Conservation (phyloP, 2,329 filamentous ascomycete species). For the Fusarium albosuccineum region DNA sequence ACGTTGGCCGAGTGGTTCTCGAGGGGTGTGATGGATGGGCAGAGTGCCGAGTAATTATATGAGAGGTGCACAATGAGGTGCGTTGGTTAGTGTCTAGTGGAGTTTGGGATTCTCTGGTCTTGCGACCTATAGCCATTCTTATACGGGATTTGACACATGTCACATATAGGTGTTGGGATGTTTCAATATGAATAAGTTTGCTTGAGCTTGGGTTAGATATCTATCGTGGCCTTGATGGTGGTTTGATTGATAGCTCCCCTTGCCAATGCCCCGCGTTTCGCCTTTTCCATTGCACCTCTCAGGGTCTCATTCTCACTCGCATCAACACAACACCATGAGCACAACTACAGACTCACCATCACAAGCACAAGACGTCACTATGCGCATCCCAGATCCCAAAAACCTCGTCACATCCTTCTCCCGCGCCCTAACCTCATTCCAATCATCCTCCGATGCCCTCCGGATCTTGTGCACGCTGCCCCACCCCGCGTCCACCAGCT, state of each 20-base stretch:
- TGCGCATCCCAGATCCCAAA: conserved; percentile 42
- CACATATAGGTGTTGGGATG: conserved; percentile 20
- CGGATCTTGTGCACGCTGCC: conserved; percentile 60
- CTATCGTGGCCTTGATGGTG: not conserved
- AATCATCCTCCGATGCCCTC: conserved; percentile 58
- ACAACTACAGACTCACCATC: conserved; percentile 3
- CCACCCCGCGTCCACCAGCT: conserved; percentile 17
- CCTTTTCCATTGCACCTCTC: not conserved
- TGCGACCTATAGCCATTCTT: conserved; percentile 9
- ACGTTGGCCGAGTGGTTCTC: conserved; percentile 96
- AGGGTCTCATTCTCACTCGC: not conserved
- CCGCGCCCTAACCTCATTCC: conserved; percentile 60
- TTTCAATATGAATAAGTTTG: conserved; percentile 20
- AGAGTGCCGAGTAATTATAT: conserved; percentile 48
- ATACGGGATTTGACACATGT: conserved; percentile 5
- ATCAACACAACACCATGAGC: conserved; percentile 19
- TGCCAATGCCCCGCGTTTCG: conserved; percentile 29
- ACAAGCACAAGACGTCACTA: conserved; percentile 10
- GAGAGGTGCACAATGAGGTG: not conserved
- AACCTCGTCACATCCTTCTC: conserved; percentile 58
- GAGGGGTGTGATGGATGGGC: conserved; percentile 82
- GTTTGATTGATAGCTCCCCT: conserved; percentile 8
- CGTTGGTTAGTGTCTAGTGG: conserved; percentile 36
- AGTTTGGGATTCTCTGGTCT: conserved; percentile 29
- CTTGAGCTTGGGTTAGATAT: not conserved